Conservation (phyloP, 768 basidiomycete genomes). For the Termitomyces sp. region DNA sequence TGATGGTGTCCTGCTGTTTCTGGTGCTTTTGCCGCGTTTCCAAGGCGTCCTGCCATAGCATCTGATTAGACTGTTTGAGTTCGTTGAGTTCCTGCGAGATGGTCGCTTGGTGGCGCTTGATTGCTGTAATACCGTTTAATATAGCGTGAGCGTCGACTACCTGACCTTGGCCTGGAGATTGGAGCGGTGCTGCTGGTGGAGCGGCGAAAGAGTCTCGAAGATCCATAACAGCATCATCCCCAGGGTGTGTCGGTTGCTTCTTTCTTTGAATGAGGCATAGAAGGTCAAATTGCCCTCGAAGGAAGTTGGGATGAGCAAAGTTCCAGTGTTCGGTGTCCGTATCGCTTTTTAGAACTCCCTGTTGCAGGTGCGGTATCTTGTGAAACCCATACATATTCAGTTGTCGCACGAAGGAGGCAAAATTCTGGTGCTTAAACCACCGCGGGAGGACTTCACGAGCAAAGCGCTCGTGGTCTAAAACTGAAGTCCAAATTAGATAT, state of each 20-base stretch:
- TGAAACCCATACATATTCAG: conserved; percentile 97
- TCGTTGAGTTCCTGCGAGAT: conserved; percentile 88
- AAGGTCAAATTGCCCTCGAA: conserved; percentile 84
- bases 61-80: conserved; percentile 81
- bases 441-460: conserved; percentile 85
- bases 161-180: conserved; percentile 46
- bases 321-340: conserved; percentile 84
- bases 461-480: conserved; percentile 89
- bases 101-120: conserved; percentile 90
- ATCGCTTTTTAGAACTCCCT: conserved; percentile 86
- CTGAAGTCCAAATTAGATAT: conserved; percentile 34
- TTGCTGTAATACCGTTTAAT: conserved; percentile 76
- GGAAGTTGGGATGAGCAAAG: conserved; percentile 89
- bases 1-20: conserved; percentile 95
- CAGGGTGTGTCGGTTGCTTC: conserved; percentile 50
- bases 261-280: conserved; percentile 88
- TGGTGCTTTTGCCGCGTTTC: conserved; percentile 76
- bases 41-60: conserved; percentile 91
- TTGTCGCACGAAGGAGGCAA: conserved; percentile 88
- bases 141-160: conserved; percentile 76
- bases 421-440: conserved; percentile 98
- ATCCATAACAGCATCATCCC: conserved; percentile 35
- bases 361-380: conserved; percentile 93
- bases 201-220: conserved; percentile 22
- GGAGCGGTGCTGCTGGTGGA: conserved; percentile 11